Base-by-base conservation (phyloP, 441 rosid species). In the Syzygium malaccense region DNA sequence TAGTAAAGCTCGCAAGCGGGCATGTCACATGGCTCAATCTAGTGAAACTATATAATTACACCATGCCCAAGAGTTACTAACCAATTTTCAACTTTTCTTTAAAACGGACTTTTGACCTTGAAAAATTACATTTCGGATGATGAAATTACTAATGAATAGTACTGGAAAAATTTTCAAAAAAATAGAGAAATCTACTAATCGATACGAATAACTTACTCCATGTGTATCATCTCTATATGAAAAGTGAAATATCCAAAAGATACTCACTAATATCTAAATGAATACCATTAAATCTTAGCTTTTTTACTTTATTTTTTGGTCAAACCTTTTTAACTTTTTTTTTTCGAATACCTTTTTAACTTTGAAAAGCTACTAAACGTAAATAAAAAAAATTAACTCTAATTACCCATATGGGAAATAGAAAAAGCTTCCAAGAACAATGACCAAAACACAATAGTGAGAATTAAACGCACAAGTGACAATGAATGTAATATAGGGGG, bases 1-100 rank as follows among this genome's bases (percentile, higher is more conserved):
- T 3, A 2, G 3, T 7, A 17, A 64, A 64, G 20, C 23, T 64
- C 1, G 0, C 75, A 15, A 8, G 33, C 0, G 1, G 2, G 3
- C 75, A 64, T 30, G 41, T 4, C 41, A 64, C 25, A 3, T 55
- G 25, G 10, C 57, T 55, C 8, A 60, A 64, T 37, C 41, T 15
- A 2, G 75, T 2, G 23, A 64, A 30, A 64, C 37, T 30, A 5
- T 32, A 62, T n/a, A 62, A 3, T 62, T 62, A n/a, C 41, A 64
- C 10, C 33, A 30, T 1, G 4, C 23, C 1, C 8, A 7, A 8
- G 32, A 30, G 41, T 64, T 8, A 64, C 41, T 17, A 30, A 17
- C 33, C 56, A 64, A 18, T n/a, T 30, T 64, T 30, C 33, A 6
- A 60, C 8, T 15, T 7, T 14, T 62, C 1, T 62, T 62, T 62